Percentiles rank a stretch among this genome's conserved stretches.
Evolutionary conservation across 1,139 yeast species (phyloP).

Genomic region (Taphrina betulina): DNA sequence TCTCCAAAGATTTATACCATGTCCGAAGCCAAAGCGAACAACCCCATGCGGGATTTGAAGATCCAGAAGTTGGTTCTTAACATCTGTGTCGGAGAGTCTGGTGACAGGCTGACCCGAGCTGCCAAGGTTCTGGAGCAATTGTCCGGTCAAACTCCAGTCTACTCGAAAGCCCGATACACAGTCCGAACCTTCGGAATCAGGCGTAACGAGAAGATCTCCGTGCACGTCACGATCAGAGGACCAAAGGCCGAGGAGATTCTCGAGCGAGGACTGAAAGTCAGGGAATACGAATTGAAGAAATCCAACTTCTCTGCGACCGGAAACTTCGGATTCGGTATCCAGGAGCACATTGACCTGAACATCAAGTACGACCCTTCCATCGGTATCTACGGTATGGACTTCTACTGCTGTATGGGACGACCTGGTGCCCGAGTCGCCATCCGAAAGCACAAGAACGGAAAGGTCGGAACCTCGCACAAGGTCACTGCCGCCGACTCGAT

Average conservation of each 20-base stretch:
- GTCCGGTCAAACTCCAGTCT: conserved; percentile 99
- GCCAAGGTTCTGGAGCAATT: conserved; percentile 99
- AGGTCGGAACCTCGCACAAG: conserved; percentile 89
- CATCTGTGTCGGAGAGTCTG: conserved; percentile 99
- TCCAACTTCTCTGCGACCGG: conserved; percentile 98
- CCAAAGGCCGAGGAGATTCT: conserved; percentile 99
- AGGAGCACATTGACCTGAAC: conserved; percentile 99
- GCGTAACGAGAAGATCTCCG: conserved; percentile 99
- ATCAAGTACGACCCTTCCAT: conserved; percentile 99
- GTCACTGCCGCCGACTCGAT: conserved; percentile 92
- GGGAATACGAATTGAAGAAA: conserved; percentile 94
- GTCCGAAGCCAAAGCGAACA: conserved; percentile 47
- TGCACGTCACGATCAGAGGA: conserved; percentile 99
- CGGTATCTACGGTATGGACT: conserved; percentile 99
- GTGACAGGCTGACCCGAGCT: conserved; percentile 99
- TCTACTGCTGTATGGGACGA: conserved; percentile 99
- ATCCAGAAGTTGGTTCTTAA: conserved; percentile 99
- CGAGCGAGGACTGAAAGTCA: conserved; percentile 99
- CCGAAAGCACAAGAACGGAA: conserved; percentile 94
- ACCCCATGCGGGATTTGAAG: conserved; percentile 97
- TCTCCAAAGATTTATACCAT: too few relatives aligned
- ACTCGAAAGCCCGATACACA: conserved; percentile 98
- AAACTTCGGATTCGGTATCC: conserved; percentile 99
- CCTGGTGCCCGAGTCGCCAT: conserved; percentile 99
- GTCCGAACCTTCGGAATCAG: conserved; percentile 99